Evolutionary conservation across 2,329 filamentous ascomycete species (phyloP), one percentile per base, ranked within the genome.

Genomic region (Capronia coronata): DNA sequence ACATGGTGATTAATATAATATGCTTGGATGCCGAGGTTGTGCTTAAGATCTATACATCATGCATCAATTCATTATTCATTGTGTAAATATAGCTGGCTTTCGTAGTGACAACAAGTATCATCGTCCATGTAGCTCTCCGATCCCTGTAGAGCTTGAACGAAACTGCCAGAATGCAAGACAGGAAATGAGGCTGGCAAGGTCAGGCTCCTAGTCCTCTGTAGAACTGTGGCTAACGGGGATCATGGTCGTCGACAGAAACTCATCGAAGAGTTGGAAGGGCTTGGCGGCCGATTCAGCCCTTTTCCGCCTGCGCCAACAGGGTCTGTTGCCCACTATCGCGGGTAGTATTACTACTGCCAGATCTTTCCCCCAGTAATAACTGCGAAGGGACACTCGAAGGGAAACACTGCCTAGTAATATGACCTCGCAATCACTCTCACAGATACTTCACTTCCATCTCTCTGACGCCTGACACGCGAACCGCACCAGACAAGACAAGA

Each of bases 221-320:
- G n/a, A n/a, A n/a, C n/a, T n/a, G n/a, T n/a, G n/a, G n/a, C n/a
- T n/a, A n/a, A n/a, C n/a, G n/a, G n/a, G 7, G 19, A 9, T 19
- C 19, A 41, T 41, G 19, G 38, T 25, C 19, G n/a, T 25, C 19
- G 38, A 41, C 13, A 41, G 38, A 41, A 41, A 41, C 38, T 8
- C 19, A 25, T 41, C 38, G 38, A 41, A 41, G 19, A 23, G 8
- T 23, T n/a, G 22, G 38, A 14, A 14, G n/a, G 19, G 19, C 38
- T 41, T 41, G 38, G 38, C 38, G n/a, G 13, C 19, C 7, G 19
- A 25, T 23, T 9, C 38, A 41, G 38, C 38, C 38, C 14, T 41
- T 41, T 41, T 13, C 4, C 19, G 34, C 34, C 34, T 37, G 8
- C 16, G 13, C 30, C n/a, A 6, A 13, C 34, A 37, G 34, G 34